These are phyloP conservation scores for Harringtonia lauricola DNA, from an alignment of 2,329 filamentous ascomycete species.

Conservation along the genomic window DNA sequence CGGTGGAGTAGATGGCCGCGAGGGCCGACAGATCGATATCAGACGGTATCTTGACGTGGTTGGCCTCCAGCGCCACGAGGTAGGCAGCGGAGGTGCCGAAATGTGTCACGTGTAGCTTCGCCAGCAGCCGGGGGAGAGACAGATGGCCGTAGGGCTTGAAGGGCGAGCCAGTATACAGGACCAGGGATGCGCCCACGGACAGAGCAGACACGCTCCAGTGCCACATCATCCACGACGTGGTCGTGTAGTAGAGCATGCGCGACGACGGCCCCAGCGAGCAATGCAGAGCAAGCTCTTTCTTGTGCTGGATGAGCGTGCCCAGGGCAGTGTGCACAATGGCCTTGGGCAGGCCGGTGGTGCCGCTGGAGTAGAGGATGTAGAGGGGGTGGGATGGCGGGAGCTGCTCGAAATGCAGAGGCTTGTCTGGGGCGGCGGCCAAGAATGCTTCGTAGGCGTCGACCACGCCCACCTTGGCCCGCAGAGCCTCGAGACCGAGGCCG, in stretches of 20 bases:
- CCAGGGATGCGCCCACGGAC: slow-evolving; percentile 68
- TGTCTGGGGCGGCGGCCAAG: slow-evolving; percentile 28
- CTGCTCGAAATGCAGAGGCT: slow-evolving; percentile 56
- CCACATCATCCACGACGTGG: slow-evolving; percentile 96
- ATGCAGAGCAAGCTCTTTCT: slow-evolving; percentile 89
- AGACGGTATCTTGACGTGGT: slow-evolving; percentile 39
- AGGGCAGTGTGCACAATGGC: slow-evolving; percentile 88
- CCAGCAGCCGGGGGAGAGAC: slow-evolving; percentile 72
- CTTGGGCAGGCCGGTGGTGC: slow-evolving; percentile 80
- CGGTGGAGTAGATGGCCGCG: slow-evolving; percentile 86
- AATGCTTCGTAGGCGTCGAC: slow-evolving; percentile 35
- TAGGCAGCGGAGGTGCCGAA: slow-evolving; percentile 95
- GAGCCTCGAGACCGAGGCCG: slow-evolving; percentile 29
- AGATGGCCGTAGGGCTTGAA: slow-evolving; percentile 71
- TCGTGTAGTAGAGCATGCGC: slow-evolving; percentile 85
- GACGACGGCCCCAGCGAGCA: slow-evolving; percentile 65
- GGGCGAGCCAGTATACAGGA: slow-evolving; percentile 88
- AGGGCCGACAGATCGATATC: slow-evolving; percentile 53
- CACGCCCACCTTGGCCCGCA: slow-evolving; percentile 27
- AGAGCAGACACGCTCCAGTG: slow-evolving; percentile 89
- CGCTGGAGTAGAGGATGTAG: slow-evolving; percentile 88
- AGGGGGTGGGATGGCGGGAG: slow-evolving; percentile 78
- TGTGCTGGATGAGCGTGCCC: slow-evolving; percentile 88
- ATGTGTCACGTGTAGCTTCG: slow-evolving; percentile 73
- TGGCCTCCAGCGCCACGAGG: slow-evolving; percentile 80